Evolutionary conservation across 2,329 filamentous ascomycete genomes (phyloP).

Genomic region (Aspergillus alliaceus): DNA sequence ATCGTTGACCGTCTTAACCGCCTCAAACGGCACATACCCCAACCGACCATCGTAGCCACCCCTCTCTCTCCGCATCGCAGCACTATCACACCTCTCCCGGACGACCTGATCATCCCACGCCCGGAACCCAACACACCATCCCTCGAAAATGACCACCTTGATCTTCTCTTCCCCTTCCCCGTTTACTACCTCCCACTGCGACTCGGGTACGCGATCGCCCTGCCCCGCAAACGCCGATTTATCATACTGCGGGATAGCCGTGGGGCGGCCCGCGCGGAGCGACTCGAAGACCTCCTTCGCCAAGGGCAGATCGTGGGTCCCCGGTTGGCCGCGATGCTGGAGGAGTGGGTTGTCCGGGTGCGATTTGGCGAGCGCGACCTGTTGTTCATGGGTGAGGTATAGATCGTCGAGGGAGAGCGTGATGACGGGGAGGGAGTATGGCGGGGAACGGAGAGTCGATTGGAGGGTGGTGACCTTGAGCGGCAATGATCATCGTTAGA

Average conservation of each 20-base stretch:
- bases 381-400: conserved; percentile 72
- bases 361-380: conserved; percentile 62
- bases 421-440: conserved; percentile 62
- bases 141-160: conserved; percentile 77
- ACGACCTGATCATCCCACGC: conserved; percentile 58
- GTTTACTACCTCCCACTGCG: conserved; percentile 60
- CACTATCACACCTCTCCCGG: conserved; percentile 54
- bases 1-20: conserved; percentile 61
- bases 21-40: conserved; percentile 54
- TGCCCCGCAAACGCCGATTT: conserved; percentile 75
- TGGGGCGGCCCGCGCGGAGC: conserved; percentile 50
- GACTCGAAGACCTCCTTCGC: conserved; percentile 63
- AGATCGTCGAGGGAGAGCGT: conserved; percentile 87
- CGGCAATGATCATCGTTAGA: no score
- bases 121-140: conserved; percentile 87
- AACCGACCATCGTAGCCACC: conserved; percentile 52
- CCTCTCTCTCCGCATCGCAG: conserved; percentile 48
- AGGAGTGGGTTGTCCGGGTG: conserved; percentile 73
- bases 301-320: conserved; percentile 75
- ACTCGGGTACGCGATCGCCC: conserved; percentile 69
- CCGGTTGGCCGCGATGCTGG: conserved; percentile 79
- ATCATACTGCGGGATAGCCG: conserved; percentile 75
- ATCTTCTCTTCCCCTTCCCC: conserved; percentile 35
- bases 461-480: conserved; percentile 66
- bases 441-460: conserved; percentile 57